Base-by-base conservation (phyloP, 2,329 filamentous ascomycete species). In the Aureobasidium sp. region DNA sequence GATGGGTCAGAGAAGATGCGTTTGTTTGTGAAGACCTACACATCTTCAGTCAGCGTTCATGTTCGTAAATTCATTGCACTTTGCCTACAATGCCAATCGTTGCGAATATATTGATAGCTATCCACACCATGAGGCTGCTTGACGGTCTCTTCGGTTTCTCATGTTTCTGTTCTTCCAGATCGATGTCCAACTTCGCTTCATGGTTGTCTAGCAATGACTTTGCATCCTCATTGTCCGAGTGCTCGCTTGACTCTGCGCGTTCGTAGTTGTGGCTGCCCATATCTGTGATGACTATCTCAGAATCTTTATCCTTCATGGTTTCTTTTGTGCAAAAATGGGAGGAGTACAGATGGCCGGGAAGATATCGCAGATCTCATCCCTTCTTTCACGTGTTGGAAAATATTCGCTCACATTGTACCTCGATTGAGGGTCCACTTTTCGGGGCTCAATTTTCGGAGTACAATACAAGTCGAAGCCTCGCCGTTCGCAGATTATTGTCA, bases 21-120 rank as follows among this genome's bases (percentile, higher is more conserved):
- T 41, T 65, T 65, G 56, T 65, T 65, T 32, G 62, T 48, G 46
- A 53, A 39, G 24, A 51, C 48, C 48, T 51, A 4, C 20, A 24
- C 41, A 24, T 24, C 7, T 44, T 5, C n/a, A 9, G 32, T 51
- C n/a, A 32, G n/a, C 27, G 5, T 51, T 9, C 2, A 24, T 36
- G 10, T 36, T 15, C 9, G 29, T n/a, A 13, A 1, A 6, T 34
- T 24, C n/a, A 36, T 4, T 20, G 2, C 9, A 24, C 10, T 24
- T 9, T 7, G 17, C 48, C 8, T 20, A 63, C 63, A 34, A 64
- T 64, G 20, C 37, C 57, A 36, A 64, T 62, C 5, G 63, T 64
- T 5, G 63, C 57, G 1, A 62, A 15, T 37, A 64, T 29, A 27
- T 64, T 64, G 24, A 62, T 44, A 10, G 59, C 37, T 43, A 64